Evolutionary conservation across 345 rosid species (phyloP), one percentile per base, ranked within the genome.

Genomic region (Stellera chamaejasme): DNA sequence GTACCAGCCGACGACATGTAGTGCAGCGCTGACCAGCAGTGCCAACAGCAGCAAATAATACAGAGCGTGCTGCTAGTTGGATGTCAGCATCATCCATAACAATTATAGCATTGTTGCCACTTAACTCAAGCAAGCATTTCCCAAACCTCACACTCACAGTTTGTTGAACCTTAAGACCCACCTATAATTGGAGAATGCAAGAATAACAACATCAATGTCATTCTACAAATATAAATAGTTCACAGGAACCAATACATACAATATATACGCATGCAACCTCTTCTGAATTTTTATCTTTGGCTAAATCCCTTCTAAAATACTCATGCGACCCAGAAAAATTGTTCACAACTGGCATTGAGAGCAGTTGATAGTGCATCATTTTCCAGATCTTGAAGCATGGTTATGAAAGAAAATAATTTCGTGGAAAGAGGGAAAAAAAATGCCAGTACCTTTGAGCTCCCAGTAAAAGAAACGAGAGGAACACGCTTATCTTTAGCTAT

Each of bases 11-110:
- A 71, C 97, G 99, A 68, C 96, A 90, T 55, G 99, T 87, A 63
- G 99, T 89, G 82, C 97, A 90, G 61, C 99, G 90, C 59, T 90
- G 99, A 46, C 97, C 97, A 75, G 97, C 97, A 10, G 97, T 94
- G 62, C 99, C 99, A 53, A 90, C 99, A 43, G 99, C 92, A 53
- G 97, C 99, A 71, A 89, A 90, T 47, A 90, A 67, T 65, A 90
- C 82, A 43, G 99, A 84, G 19, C 95, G 88, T 55, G 76, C 85
- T 53, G 99, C 99, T 68, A 93, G 72, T 67, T 72, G 78, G 56
- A 85, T 60, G 69, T 90, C 92, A 7, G 99, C 96, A 58, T 90
- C 97, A 67, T 83, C 95, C 99, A 93, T 87, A 48, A 93, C 82
- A 54, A 87, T 69, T 64, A 93, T 90, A 44, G 97, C 97, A 61